phyloP scores from a whole-genome alignment of 176 grass and related monocot species.

The Canna indica region DNA sequence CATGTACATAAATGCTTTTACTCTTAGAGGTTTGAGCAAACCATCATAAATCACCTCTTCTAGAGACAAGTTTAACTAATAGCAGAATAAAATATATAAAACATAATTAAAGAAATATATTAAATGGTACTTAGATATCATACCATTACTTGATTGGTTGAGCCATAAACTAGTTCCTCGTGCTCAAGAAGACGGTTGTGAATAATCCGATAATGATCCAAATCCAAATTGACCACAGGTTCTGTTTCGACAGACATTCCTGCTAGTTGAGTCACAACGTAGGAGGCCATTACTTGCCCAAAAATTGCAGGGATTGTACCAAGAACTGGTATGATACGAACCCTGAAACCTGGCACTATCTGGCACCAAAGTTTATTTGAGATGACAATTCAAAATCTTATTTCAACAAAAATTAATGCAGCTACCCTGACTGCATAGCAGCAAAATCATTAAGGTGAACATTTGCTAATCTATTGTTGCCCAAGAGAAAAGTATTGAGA shows the following conservation, averaged over 20 bases:
- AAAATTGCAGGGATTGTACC: constrained; percentile 95
- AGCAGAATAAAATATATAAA: constrained; percentile 3
- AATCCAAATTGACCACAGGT: constrained; percentile 85
- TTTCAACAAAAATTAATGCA: neutral
- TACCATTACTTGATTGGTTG: constrained; percentile 78
- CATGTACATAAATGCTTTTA: constrained; percentile 3
- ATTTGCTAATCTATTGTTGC: neutral
- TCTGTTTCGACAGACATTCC: constrained; percentile 67
- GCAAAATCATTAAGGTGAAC: neutral
- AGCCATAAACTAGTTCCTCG: constrained; percentile 73
- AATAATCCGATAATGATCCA: constrained; percentile 85
- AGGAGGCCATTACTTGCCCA: constrained; percentile 92
- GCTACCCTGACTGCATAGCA: neutral
- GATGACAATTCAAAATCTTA: neutral
- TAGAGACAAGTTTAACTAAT: neutral
- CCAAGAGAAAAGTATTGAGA: neutral
- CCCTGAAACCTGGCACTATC: constrained; percentile 94
- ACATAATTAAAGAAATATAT: neutral
- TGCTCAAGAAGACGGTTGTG: constrained; percentile 92
- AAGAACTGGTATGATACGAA: constrained; percentile 86
- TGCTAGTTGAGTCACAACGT: constrained; percentile 65
- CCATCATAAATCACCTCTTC: neutral
- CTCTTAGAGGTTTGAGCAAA: neutral
- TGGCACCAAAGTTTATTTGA: constrained; percentile 25
- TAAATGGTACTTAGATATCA: constrained; percentile 10